Evolutionary conservation across 164 flowering plant genomes (phyloP).

Genomic region (Chimonanthus praecox): DNA sequence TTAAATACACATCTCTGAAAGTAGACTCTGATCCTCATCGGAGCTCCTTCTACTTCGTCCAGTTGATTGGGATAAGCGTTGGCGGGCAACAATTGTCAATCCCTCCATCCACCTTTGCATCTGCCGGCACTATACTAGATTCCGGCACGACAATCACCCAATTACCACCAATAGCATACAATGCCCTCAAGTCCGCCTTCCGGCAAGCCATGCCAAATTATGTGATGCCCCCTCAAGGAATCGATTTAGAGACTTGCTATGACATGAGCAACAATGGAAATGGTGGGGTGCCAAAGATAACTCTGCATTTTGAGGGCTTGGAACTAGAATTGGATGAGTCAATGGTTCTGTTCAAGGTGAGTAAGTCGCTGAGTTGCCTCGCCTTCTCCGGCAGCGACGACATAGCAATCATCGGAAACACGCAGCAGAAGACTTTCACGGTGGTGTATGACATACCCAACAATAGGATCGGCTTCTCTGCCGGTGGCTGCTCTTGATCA

Average conservation of each 20-base stretch:
- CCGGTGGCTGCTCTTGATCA: conserved; percentile 15
- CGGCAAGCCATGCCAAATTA: conserved; percentile 19
- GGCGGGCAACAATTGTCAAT: conserved; percentile 1
- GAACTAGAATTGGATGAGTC: conserved; percentile 8
- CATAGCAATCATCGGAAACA: conserved; percentile 24
- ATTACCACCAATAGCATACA: conserved; percentile 30
- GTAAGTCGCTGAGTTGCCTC: conserved; percentile 13
- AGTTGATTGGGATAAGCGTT: conserved; percentile 11
- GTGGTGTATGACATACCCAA: conserved; percentile 30
- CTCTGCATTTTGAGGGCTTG: conserved; percentile 13
- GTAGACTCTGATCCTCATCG: conserved; percentile 9
- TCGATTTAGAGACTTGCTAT: conserved; percentile 13
- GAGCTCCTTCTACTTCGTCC: conserved; percentile 21
- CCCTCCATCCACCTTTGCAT: not conserved
- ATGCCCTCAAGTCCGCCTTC: conserved; percentile 25
- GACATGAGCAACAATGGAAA: conserved; percentile 1
- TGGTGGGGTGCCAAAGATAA: conserved; percentile 10
- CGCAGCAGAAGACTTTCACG: conserved; percentile 22
- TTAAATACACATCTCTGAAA: conserved; percentile 29
- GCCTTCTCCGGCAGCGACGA: conserved; percentile 25
- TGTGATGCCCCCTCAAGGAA: not conserved
- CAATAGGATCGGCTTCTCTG: conserved; percentile 24
- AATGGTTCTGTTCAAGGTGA: conserved; percentile 10
- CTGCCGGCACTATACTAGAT: conserved; percentile 28
- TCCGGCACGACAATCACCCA: conserved; percentile 48